Base-by-base conservation (phyloP, 257 asterid species). In the Solanum pennellii region DNA sequence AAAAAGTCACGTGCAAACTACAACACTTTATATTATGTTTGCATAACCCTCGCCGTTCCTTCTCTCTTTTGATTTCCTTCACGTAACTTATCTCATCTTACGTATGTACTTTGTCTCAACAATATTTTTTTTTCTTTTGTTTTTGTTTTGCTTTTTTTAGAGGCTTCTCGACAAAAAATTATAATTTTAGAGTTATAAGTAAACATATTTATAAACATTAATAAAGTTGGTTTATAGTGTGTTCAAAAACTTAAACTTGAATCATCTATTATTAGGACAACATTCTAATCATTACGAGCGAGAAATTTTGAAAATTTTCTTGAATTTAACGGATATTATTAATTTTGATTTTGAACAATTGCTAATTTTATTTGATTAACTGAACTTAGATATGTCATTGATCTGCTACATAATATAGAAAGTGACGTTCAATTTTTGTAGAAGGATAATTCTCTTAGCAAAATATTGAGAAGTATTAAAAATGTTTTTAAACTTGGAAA, bases 1-100 rank as follows among this genome's bases (percentile, higher is more conserved):
- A 74, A 74, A 74, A 74, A 23, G 37, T 74, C 79, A 88, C 88
- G 62, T 69, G 87, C 42, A 77, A 88, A 90, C 87, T 6, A 69
- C 91, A 89, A 86, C 92, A 91, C 82, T 41, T 21, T 56, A 56
- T 59, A 13, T 9, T 88, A 89, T 87, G 76, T 20, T 20, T 33
- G 27, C 56, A 23, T 73, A 74, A 83, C 44, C 74, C 25, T 56
- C 74, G 15, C 87, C 91, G 90, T 86, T 60, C 5, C 12, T 87
- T 83, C 71, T 16, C 75, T 82, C 39, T 71, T 23, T 60, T 25
- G 21, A 29, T 23, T 90, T 85, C 59, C 93, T 88, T 88, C 91
- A 87, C 91, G 93, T 87, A 89, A 82, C 45, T 31, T 20, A 82
- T 82, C 62, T 49, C 45, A 82, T 47, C 85, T 80, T 59, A 47